Base-by-base conservation (phyloP, 1,139 yeast species). In the Taphrina flavorubra region DNA sequence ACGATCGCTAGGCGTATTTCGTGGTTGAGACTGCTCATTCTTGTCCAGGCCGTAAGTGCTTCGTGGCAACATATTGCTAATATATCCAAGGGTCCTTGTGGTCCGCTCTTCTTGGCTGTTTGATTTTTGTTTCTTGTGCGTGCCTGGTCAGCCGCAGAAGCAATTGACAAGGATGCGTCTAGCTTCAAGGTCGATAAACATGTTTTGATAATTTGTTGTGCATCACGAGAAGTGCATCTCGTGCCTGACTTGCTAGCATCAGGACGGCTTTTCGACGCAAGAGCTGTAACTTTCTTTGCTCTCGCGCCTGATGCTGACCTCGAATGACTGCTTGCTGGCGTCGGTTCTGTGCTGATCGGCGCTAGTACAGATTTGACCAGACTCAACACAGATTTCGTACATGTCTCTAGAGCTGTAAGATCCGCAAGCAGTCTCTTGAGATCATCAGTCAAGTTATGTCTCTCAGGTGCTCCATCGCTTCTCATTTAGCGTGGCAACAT, bases 121-220 rank as follows among this genome's bases (percentile, higher is more conserved):
- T 14, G 42, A 10, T 39, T 10, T 39, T 10, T 39, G 6, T 1
- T 2, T 10, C 14, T 14, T 39, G 42, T 14, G 14, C 14, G 11
- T 14, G 11, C 42, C 14, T 14, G 42, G 42, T 11, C 42, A 39
- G 3, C 14, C 6, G 42, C 6, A 10, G 42, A 11, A 39, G 42
- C 11, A 11, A 39, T 11, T 14, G 14, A 39, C 14, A 39, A 2
- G 47, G 47, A 7, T 13, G 47, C 13, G 18, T 44, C 18, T n/a
- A 6, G 34, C 63, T 59, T 59, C 34, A 60, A 57, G 3, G 65
- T 49, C 6, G 47, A 16, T 20, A 60, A 25, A 20, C 53, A 62
- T 20, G 51, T 55, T 25, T 62, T 62, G 51, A 53, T 42, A n/a
- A 62, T 42, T 42, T 34, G 51, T n/a, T 51, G 66, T 10, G 59